Conservation (phyloP, 1,284 basidiomycete genomes). For the Naganishia sp. region DNA sequence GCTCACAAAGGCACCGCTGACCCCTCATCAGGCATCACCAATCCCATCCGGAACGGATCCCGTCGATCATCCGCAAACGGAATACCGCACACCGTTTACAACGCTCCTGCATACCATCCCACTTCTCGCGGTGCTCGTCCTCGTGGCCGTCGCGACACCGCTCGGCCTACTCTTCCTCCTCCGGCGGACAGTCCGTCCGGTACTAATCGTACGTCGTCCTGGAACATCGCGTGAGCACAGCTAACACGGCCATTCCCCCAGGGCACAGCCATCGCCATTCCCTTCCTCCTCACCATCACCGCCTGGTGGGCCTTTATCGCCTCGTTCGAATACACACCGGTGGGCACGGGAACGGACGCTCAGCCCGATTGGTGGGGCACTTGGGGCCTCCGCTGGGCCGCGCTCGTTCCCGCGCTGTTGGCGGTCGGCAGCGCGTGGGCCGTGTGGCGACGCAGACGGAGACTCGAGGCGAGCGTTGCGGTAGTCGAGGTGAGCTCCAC, state of each 20-base stretch:
- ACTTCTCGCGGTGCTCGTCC: conserved; percentile 73
- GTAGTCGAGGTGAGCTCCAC: conserved; percentile 63
- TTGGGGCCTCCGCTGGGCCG: conserved; percentile 70
- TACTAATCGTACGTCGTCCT: conserved; percentile 62
- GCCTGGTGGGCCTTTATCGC: conserved; percentile 85
- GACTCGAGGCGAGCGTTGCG: conserved; percentile 62
- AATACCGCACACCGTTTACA: conserved; percentile 62
- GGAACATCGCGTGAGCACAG: conserved; percentile 71
- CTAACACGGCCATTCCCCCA: conserved; percentile 63
- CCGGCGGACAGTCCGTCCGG: conserved; percentile 75
- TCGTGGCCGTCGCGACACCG: conserved; percentile 69
- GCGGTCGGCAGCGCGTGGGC: conserved; percentile 71
- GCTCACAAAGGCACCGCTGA: background rate
- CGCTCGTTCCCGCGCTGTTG: conserved; percentile 70
- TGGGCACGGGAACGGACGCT: conserved; percentile 14
- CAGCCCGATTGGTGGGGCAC: conserved; percentile 68
- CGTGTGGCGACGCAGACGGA: conserved; percentile 66
- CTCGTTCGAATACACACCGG: conserved; percentile 78
- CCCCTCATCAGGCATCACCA: conserved; percentile 13
- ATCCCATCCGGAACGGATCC: conserved; percentile 39
- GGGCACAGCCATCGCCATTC: conserved; percentile 74
- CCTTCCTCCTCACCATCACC: conserved; percentile 74
- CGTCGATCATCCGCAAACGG: conserved; percentile 33
- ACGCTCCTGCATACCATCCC: conserved; percentile 81
- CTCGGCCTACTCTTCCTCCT: conserved; percentile 76